Percentiles rank a stretch among this genome's conserved stretches.
These are phyloP conservation scores for Prosopis cineraria DNA, from an alignment of 306 rosid species.

Conservation along the genomic window DNA sequence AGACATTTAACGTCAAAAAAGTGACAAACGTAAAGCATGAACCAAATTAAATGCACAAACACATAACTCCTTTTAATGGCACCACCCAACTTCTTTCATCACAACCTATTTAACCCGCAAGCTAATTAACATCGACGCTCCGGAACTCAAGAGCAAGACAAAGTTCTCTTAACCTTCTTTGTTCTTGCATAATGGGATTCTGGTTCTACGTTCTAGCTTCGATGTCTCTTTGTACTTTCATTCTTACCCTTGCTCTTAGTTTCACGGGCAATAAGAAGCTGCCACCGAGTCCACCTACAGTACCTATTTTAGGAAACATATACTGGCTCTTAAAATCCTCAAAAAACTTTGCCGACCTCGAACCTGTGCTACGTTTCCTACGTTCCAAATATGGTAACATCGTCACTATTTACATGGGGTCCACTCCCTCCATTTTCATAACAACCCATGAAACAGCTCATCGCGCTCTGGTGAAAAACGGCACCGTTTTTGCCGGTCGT, in stretches of 20 bases:
- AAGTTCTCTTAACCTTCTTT: background rate
- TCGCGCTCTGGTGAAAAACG: constrained; percentile 49
- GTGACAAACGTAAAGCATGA: background rate
- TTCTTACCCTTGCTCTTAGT: constrained; percentile 18
- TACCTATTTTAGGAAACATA: constrained; percentile 51
- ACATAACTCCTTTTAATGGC: background rate
- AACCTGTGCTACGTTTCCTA: constrained; percentile 42
- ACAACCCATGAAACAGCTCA: constrained; percentile 51
- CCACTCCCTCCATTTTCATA: constrained; percentile 50
- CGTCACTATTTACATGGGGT: constrained; percentile 50
- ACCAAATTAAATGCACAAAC: background rate
- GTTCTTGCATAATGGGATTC: constrained; percentile 29
- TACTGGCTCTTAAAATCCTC: constrained; percentile 56
- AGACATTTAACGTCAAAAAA: background rate
- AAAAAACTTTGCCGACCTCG: constrained; percentile 49
- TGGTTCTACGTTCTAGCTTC: constrained; percentile 36
- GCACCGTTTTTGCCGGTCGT: constrained; percentile 46
- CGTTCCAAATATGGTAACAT: constrained; percentile 52
- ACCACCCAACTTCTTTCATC: background rate
- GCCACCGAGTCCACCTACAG: constrained; percentile 56
- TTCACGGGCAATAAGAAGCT: constrained; percentile 24
- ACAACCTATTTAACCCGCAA: background rate
- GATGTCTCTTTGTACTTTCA: background rate
- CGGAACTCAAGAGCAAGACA: background rate
- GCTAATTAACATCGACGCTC: background rate